A percentile compares a stretch with the other conserved stretches of the same genome.
These are phyloP conservation scores for Singerocomus rubriflavus DNA, from an alignment of 1,284 basidiomycete genomes.

Conservation along the genomic window DNA sequence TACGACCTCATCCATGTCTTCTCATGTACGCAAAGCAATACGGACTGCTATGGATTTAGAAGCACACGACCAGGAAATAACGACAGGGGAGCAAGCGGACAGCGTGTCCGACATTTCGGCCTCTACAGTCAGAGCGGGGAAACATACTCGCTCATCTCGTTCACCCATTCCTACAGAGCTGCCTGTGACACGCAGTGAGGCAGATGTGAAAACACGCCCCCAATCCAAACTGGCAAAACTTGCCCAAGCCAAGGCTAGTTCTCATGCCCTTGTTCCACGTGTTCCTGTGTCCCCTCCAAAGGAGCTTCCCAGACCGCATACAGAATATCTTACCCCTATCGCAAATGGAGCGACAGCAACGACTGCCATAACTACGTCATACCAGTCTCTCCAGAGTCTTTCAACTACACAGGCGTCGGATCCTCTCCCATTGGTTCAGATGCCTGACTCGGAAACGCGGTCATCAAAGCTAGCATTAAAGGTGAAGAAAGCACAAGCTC, in stretches of 20 bases:
- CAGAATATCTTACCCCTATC: constrained; percentile 69
- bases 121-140: constrained; percentile 24
- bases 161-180: constrained; percentile 10
- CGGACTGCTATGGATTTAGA: constrained; percentile 50
- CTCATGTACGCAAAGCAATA: constrained; percentile 60
- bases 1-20: constrained; percentile 49
- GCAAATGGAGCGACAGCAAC: constrained; percentile 73
- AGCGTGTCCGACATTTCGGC: constrained; percentile 19
- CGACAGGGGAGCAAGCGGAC: constrained; percentile 11
- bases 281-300: constrained; percentile 34
- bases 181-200: constrained; percentile 11
- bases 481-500: constrained; percentile 51
- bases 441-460: constrained; percentile 36
- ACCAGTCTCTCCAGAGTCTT: constrained; percentile 59
- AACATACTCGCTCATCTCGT: constrained; percentile 1
- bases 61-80: constrained; percentile 27
- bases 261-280: constrained; percentile 35
- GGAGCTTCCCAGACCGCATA: constrained; percentile 43
- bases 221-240: constrained; percentile 71
- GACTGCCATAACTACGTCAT: constrained; percentile 76
- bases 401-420: constrained; percentile 27
- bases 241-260: constrained; percentile 55
- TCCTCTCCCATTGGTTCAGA: constrained; percentile 24
- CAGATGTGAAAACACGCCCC: constrained; percentile 34
- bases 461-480: constrained; percentile 70